Conservation (phyloP, 1,284 basidiomycete species). For the Volvariella volvacea region DNA sequence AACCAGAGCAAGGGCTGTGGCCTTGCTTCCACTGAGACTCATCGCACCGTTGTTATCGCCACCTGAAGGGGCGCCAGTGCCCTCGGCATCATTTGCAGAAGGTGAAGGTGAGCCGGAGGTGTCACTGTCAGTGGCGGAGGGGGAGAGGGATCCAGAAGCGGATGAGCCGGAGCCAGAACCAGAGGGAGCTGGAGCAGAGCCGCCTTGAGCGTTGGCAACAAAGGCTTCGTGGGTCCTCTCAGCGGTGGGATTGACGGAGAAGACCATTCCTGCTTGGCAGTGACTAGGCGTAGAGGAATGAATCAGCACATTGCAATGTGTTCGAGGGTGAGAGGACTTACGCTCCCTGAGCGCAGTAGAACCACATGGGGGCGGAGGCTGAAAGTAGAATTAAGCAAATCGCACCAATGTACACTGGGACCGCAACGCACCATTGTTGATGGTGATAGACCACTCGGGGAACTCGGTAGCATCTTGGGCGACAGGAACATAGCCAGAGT, state of each 20-base stretch:
- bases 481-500: constrained; percentile 33
- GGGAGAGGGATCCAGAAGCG: no score
- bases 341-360: constrained; percentile 34
- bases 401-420: not conserved
- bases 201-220: not conserved
- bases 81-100: no score
- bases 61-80: no score
- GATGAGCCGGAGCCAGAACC: no score
- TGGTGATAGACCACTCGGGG: constrained; percentile 29
- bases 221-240: constrained; percentile 26
- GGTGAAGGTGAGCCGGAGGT: no score
- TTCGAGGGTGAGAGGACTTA: constrained; percentile 11
- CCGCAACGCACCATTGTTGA: constrained; percentile 24
- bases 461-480: constrained; percentile 19
- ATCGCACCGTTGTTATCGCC: no score
- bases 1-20: no score
- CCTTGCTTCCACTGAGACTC: no score
- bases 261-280: constrained; percentile 40
- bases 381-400: no score
- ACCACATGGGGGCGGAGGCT: constrained; percentile 33
- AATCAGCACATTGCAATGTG: not conserved
- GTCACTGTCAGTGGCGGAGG: no score
- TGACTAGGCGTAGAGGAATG: constrained; percentile 18
- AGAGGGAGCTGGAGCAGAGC: no score
- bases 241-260: constrained; percentile 39